Base-by-base conservation (phyloP, 2,329 filamentous ascomycete genomes). In the Fusarium sp. region DNA sequence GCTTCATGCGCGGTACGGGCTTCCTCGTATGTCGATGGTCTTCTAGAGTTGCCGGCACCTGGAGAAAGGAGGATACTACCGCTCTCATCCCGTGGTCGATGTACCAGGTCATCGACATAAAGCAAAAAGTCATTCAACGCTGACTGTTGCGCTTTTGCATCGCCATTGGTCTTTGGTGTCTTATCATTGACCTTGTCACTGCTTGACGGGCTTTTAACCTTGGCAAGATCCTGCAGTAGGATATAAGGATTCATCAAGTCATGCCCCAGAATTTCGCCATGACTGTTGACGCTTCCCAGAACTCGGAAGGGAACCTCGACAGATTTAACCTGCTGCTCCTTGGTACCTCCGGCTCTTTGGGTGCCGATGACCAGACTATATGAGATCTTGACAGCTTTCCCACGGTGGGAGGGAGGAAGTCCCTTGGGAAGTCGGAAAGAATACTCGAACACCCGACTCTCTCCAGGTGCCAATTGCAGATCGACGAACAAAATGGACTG, bases 401-500 rank as follows among this genome's bases (percentile, higher is more conserved):
- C 96, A 72, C 91, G 91, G 77, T 98, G 93, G 15, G 89, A 93
- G 8, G 96, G 95, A 23, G 96, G 96, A n/a, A 99, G 81, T 1
- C 95, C 95, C 74, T 89, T 90, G 1, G 96, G 96, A 55, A 99
- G 82, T 44, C 87, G 91, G 77, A 97, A 97, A 2, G 89, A 87
- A 78, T 97, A 99, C 50, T 92, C 92, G 75, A 92, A 99, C 47
- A 90, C 91, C 72, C 88, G 91, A 78, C 93, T 97, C 80, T 99
- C 94, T 2, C 95, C 96, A 0, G 96, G 94, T 8, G 87, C 90
- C 23, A 99, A 86, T 72, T 91, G 89, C 57, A 99, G 83, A 78
- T 99, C 94, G 54, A 99, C 96, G 78, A 99, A 99, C 13, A 99
- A 82, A 65, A 99, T 93, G 3, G 94, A 97, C 80, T 98, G 96